These are phyloP conservation scores for Saccharum hybrid DNA, from an alignment of 202 grass and related monocot genomes.

Conservation along the genomic window DNA sequence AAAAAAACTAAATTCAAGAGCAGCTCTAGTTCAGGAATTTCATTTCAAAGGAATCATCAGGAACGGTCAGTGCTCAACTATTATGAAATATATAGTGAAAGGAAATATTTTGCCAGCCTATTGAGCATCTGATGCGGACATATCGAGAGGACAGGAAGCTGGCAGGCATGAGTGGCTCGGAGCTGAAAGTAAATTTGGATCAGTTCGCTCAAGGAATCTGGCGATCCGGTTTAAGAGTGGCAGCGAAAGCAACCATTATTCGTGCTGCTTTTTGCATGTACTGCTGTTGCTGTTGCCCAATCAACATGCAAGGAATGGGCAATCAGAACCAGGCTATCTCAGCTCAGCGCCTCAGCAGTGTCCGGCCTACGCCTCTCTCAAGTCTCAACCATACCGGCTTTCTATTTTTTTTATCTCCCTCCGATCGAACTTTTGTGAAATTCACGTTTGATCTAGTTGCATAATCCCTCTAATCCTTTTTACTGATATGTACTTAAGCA, in stretches of 20 bases:
- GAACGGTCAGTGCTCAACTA: neutral
- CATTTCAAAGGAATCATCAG: neutral
- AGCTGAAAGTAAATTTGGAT: conserved; percentile 12
- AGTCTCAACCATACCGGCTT: neutral
- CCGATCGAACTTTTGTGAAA: neutral
- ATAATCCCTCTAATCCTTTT: neutral
- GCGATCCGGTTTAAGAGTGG: conserved; percentile 2
- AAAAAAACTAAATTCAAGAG: neutral
- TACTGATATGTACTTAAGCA: neutral
- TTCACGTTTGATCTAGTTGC: neutral
- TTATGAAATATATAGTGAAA: no score
- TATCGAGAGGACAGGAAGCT: neutral
- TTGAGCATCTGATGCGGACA: neutral
- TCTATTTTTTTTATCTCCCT: neutral
- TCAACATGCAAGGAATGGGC: conserved; percentile 30
- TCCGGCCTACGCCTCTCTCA: neutral
- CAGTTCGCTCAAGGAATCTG: conserved; percentile 23
- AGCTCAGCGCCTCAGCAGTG: no score
- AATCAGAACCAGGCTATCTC: conserved; percentile 1
- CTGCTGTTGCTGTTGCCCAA: conserved; percentile 11
- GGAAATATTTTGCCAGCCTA: no score
- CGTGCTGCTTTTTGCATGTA: conserved; percentile 27
- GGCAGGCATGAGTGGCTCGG: neutral
- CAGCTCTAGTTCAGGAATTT: neutral
- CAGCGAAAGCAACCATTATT: conserved; percentile 53